Evolutionary conservation across 192 early-diverging fungal species (phyloP), one percentile per base, ranked within the genome.

Genomic region (Entomortierella lignicola): DNA sequence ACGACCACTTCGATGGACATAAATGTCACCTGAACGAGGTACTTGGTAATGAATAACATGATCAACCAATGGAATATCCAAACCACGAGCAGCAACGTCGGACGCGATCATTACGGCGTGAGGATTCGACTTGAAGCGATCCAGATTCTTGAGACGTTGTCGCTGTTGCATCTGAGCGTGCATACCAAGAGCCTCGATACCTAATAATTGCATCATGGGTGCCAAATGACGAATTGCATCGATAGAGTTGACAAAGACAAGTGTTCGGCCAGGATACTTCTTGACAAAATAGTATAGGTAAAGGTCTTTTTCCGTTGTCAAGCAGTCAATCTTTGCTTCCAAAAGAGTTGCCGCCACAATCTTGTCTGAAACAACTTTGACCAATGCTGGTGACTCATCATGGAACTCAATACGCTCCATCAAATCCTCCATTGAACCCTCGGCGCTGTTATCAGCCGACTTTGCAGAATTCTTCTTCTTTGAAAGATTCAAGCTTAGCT

Each of bases 141-240:
- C 97, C 51, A 99, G 81, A 80, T 93, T 96, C 82, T 96, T 97
- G 34, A 99, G 87, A 23, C 97, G 89, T 83, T 97, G 95, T 21
- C 92, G 88, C 85, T 98, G 96, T 82, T 99, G 95, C 94, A 99
- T 95, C 82, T 98, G 94, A 7, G 95, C 95, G 67, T 99, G 97
- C 29, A 99, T 85, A 0, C 91, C 92, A 71, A 96, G 85, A 8
- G 91, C 95, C 25, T 91, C 84, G 10, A 97, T 63, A 2, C 85
- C 62, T 30, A 98, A 83, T 31, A 95, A 79, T 37, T 88, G 89
- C 77, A 98, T 89, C 32, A 96, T 89, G 17, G 96, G 94, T 17
- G 94, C 85, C 65, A 98, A 85, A 42, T 97, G 90, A 27, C 96
- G 92, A 62, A 98, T 94, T 21, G 92, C 85, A 73, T 97, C 95